Evolutionary conservation across 2,329 filamentous ascomycete genomes (phyloP), one percentile per base, ranked within the genome.

Genomic region (Diaporthe vexans): DNA sequence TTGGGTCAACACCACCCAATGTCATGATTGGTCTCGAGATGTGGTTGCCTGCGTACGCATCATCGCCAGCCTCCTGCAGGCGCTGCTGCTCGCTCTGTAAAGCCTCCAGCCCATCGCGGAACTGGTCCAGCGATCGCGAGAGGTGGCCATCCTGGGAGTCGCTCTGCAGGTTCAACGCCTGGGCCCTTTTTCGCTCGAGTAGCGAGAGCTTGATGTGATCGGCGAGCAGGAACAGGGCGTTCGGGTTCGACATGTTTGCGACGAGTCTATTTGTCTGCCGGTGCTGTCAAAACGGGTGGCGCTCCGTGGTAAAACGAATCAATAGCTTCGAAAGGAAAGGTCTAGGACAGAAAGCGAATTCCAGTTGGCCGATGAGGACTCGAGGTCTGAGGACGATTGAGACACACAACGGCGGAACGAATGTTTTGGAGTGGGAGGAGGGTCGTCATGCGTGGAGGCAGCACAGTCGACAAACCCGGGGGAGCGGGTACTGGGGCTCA

Each of bases 141-240:
- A 98, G 95, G 82, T 97, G 94, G 54, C 93, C 93, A 85, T 98
- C 95, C 83, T 98, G 94, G 26, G 92, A 91, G 81, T 93, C 93
- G 68, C 91, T 91, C 74, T 95, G 91, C 73, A 98, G 90, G 78
- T 95, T 92, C 58, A 98, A 89, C 19, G 92, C 94, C 79, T 94
- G 91, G 65, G 95, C 95, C 74, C 96, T 92, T 85, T 97, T 93
- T 74, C 96, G 92, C 86, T 98, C 97, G 35, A 98, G 91, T 21
- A 99, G 89, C 19, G 95, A 98, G 76, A 98, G 91, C 85, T 98
- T 98, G 88, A 98, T 94, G 84, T 98, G 96, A 85, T 99, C 97
- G 80, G 95, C 95, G 74, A 98, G 91, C 71, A 98, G 93, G 82
- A 95, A 95, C 78, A 98, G 92, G 84, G 98, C 95, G 80, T 91